These are phyloP conservation scores for Hypoxylon fragiforme DNA, from an alignment of 495 filamentous ascomycete species.

Conservation along the genomic window DNA sequence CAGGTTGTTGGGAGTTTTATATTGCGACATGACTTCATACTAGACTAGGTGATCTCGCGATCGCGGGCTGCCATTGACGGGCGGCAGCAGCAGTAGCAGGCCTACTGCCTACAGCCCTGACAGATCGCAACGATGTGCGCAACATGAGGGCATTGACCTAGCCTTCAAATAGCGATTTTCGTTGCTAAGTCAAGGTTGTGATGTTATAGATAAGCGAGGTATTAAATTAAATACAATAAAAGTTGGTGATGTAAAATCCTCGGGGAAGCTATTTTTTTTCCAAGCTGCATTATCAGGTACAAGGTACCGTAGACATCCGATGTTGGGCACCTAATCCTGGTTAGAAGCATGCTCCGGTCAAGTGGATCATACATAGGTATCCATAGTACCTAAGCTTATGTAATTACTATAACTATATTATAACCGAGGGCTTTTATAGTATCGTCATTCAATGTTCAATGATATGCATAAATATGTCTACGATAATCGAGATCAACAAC, in stretches of 20 bases:
- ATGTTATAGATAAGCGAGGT: constrained; percentile 31
- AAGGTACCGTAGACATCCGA: too few relatives aligned
- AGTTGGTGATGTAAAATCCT: constrained; percentile 44
- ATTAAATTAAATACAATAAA: constrained; percentile 26
- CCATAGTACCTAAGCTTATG: neutral
- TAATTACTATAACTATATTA: too few relatives aligned
- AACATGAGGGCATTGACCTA: constrained; percentile 64
- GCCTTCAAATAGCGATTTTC: constrained; percentile 46
- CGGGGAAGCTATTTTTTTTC: constrained; percentile 39
- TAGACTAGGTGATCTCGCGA: constrained; percentile 36
- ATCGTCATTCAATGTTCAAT: too few relatives aligned
- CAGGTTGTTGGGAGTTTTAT: neutral
- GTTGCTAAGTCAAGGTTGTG: constrained; percentile 25
- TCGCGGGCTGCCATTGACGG: constrained; percentile 60
- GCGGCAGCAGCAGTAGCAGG: constrained; percentile 48
- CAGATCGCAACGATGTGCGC: constrained; percentile 65
- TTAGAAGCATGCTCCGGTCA: constrained; percentile 7
- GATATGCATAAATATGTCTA: neutral
- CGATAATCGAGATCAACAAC: neutral
- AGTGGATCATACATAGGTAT: constrained; percentile 13
- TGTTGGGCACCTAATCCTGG: constrained; percentile 29
- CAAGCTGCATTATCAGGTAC: constrained; percentile 11
- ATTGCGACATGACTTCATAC: constrained; percentile 30
- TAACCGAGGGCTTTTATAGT: too few relatives aligned
- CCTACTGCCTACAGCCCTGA: constrained; percentile 56